A percentile compares a stretch with the other conserved stretches of the same genome.
phyloP scores from a whole-genome alignment of 2,329 filamentous ascomycete species.

The Myriosclerotinia scirpicola region DNA sequence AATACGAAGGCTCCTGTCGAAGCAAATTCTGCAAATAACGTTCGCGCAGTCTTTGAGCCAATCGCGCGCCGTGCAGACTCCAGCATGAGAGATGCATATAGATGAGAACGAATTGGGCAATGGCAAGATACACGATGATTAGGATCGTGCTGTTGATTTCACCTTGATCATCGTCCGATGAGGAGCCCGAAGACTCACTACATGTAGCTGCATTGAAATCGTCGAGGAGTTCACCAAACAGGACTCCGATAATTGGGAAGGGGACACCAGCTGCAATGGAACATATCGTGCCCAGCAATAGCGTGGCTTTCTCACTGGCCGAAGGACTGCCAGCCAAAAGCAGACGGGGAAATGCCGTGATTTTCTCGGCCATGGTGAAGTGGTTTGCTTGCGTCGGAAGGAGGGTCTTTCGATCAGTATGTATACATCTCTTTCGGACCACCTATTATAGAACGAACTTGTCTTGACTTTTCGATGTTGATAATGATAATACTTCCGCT shows the following conservation, averaged over 20 bases:
- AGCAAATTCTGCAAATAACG: conserved; percentile 52
- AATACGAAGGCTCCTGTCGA: conserved; percentile 54
- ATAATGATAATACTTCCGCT: not conserved
- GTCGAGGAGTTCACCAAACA: conserved; percentile 65
- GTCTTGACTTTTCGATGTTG: not conserved
- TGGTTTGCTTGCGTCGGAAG: not conserved
- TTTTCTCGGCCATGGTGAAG: conserved; percentile 23
- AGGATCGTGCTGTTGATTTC: conserved; percentile 51
- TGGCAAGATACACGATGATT: conserved; percentile 61
- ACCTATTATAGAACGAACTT: conserved; percentile 18
- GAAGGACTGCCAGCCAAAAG: conserved; percentile 28
- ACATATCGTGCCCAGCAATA: conserved; percentile 42
- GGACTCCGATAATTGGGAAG: conserved; percentile 62
- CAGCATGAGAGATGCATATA: conserved; percentile 63
- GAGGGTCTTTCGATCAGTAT: conserved; percentile 5
- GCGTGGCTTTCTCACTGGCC: conserved; percentile 37
- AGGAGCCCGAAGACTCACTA: conserved; percentile 18
- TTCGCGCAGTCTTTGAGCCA: conserved; percentile 55
- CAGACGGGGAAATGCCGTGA: conserved; percentile 26
- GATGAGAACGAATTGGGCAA: conserved; percentile 62
- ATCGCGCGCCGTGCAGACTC: conserved; percentile 54
- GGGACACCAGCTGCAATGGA: conserved; percentile 57
- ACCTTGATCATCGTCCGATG: conserved; percentile 13
- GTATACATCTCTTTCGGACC: not conserved
- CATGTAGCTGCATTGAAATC: conserved; percentile 57